Evolutionary conservation across 148 eudicot genomes (phyloP).

Genomic region (Amaranthus hypochondriacus): DNA sequence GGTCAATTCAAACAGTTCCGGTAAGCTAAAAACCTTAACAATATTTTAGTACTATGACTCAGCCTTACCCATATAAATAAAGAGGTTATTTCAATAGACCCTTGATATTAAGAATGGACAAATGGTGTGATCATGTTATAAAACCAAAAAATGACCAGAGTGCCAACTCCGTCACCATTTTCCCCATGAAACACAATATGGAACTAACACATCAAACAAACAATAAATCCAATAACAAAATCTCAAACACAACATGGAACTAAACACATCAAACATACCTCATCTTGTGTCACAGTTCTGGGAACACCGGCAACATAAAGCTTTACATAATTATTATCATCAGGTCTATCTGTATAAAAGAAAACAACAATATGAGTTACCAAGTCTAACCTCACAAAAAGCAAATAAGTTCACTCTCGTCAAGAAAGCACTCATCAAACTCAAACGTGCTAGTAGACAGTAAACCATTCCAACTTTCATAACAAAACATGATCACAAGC

Average conservation of each 20-base stretch:
- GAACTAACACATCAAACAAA: neutral
- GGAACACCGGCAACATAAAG: conserved; percentile 59
- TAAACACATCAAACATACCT: conserved; percentile 36
- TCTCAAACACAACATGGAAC: neutral
- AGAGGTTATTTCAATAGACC: neutral
- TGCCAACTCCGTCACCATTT: neutral
- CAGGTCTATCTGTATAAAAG: conserved; percentile 34
- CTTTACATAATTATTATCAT: conserved; percentile 41
- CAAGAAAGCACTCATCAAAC: neutral
- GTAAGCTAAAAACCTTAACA: too few species aligned
- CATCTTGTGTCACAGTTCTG: conserved; percentile 37
- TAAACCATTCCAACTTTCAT: neutral
- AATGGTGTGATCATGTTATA: neutral
- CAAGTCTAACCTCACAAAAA: neutral
- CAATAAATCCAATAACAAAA: neutral
- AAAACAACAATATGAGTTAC: neutral
- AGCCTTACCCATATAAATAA: too few species aligned
- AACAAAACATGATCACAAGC: neutral
- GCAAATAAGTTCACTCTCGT: neutral
- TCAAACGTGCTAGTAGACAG: too few species aligned
- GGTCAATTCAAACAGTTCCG: too few species aligned
- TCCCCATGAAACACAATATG: too few species aligned
- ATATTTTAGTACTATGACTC: too few species aligned
- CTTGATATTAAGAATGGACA: neutral
- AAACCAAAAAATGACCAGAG: neutral